A percentile compares a stretch with the other conserved stretches of the same genome.
Evolutionary conservation across 169 alveolate species (phyloP).

Genomic region (Neospora caninum): DNA sequence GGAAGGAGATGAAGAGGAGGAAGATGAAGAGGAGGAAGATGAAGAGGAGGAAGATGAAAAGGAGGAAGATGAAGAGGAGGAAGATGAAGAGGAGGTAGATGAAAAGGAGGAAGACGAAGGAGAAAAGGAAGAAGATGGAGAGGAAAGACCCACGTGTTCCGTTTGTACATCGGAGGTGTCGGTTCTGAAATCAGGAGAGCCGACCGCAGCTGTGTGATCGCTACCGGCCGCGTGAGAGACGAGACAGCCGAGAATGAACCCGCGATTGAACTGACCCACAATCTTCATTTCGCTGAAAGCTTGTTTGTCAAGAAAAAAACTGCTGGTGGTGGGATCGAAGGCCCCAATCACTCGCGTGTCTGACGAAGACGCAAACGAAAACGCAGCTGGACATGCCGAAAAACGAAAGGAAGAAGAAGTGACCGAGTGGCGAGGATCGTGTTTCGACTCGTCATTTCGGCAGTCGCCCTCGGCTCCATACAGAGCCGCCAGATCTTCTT

Average conservation of each 20-base stretch:
- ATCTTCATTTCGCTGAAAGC: slow-evolving; percentile 84
- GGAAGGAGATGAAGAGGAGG: no score
- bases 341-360: background rate
- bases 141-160: no score
- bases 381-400: background rate
- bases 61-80: background rate
- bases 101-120: background rate
- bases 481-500: background rate
- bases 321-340: slow-evolving; percentile 23
- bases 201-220: no score
- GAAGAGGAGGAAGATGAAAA: background rate
- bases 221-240: background rate
- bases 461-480: background rate
- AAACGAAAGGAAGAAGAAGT: background rate
- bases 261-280: slow-evolving; percentile 95
- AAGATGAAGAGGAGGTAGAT: background rate
- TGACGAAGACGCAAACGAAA: background rate
- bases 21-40: background rate
- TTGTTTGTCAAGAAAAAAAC: slow-evolving; percentile 77
- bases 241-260: slow-evolving; percentile 91
- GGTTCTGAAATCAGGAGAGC: no score
- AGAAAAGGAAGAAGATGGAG: background rate
- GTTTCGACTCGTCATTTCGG: background rate
- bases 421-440: background rate
- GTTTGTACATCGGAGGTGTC: no score